These are phyloP conservation scores for Blastocystis sp. DNA, from an alignment of 352 stramenopile species.

Conservation along the genomic window DNA sequence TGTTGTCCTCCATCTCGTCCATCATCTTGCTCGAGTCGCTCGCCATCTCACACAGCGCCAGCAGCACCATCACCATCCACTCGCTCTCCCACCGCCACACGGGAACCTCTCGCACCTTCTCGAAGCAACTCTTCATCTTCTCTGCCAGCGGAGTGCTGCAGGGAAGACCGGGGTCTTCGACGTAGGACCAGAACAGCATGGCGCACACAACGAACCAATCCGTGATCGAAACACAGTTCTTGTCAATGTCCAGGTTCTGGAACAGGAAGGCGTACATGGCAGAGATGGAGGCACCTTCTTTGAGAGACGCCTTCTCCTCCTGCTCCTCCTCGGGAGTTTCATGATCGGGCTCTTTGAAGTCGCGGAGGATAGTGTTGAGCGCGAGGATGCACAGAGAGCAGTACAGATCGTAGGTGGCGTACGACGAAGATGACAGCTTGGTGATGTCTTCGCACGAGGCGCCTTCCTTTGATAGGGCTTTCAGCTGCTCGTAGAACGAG, in stretches of 20 bases:
- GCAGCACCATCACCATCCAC: background rate
- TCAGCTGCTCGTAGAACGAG: background rate
- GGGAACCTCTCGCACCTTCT: background rate
- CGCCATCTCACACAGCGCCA: slow-evolving; percentile 31
- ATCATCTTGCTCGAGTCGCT: background rate
- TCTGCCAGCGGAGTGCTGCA: background rate
- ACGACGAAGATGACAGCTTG: background rate
- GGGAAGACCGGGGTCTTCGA: background rate
- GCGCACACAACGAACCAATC: slow-evolving; percentile 6
- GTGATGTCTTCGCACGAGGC: background rate
- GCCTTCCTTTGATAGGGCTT: background rate
- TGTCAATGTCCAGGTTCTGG: slow-evolving; percentile 20
- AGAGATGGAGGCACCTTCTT: background rate
- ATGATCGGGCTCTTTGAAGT: background rate
- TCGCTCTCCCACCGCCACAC: background rate
- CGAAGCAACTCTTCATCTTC: background rate
- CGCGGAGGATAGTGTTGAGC: slow-evolving; percentile 7
- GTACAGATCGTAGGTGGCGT: background rate
- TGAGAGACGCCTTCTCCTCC: background rate
- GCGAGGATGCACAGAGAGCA: background rate
- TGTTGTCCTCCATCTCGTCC: background rate
- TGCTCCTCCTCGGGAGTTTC: background rate
- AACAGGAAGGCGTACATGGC: background rate
- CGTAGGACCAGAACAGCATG: background rate
- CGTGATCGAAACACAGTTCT: background rate